Percentiles rank a stretch among this genome's conserved stretches.
These are phyloP conservation scores for Aspergillus versicolor DNA, from an alignment of 2,329 filamentous ascomycete genomes.

Conservation along the genomic window DNA sequence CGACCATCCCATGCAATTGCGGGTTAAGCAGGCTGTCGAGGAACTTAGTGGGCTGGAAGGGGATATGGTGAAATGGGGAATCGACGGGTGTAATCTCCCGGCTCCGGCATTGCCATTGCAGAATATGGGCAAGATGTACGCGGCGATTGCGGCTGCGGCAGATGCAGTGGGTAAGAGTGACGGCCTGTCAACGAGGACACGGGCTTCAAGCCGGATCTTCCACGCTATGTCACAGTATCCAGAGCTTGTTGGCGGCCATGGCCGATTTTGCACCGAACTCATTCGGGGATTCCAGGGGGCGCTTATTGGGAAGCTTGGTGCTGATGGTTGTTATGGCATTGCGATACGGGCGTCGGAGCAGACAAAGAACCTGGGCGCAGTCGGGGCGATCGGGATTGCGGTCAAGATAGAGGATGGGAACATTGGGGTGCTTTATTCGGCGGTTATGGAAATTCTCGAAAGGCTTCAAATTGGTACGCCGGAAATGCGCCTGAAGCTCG, in stretches of 20 bases:
- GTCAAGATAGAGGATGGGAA: constrained; percentile 54
- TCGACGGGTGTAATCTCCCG: constrained; percentile 51
- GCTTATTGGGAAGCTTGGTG: constrained; percentile 50
- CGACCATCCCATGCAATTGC: constrained; percentile 39
- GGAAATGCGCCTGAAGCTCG: constrained; percentile 31
- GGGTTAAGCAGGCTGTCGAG: constrained; percentile 23
- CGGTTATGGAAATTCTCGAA: constrained; percentile 46
- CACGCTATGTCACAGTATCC: constrained; percentile 45
- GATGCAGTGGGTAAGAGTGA: not conserved
- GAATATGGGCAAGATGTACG: constrained; percentile 38
- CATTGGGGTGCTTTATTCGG: constrained; percentile 45
- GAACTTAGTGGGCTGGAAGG: constrained; percentile 32
- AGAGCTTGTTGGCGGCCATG: constrained; percentile 47
- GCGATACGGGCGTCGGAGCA: constrained; percentile 41
- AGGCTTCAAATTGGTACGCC: constrained; percentile 41
- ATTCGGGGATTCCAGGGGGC: constrained; percentile 41
- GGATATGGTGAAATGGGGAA: constrained; percentile 40
- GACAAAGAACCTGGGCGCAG: constrained; percentile 37
- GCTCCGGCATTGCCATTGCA: constrained; percentile 45
- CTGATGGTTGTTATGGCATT: constrained; percentile 51
- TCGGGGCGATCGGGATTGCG: constrained; percentile 42
- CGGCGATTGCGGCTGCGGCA: constrained; percentile 38
- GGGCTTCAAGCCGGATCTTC: constrained; percentile 38
- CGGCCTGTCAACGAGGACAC: constrained; percentile 18
- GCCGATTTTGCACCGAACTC: constrained; percentile 49